phyloP scores from a whole-genome alignment of 345 rosid genomes.

The Bruguiera gymnorhiza region DNA sequence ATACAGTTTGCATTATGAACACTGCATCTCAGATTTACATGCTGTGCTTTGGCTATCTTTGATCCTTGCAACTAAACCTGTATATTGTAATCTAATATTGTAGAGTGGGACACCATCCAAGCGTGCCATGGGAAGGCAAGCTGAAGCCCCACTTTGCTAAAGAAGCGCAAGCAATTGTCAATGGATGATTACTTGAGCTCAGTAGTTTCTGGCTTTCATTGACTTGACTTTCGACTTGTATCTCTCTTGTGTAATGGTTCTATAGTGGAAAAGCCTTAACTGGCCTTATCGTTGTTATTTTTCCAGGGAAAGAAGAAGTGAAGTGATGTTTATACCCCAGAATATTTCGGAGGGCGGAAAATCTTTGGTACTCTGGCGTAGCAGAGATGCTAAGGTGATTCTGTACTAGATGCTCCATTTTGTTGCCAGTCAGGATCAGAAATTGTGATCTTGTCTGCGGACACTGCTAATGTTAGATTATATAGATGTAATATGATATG shows the following conservation, averaged over 20 bases:
- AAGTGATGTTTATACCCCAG: slow-evolving; percentile 25
- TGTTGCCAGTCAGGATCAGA: too few species aligned
- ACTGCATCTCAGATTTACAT: neutral
- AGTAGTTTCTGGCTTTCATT: slow-evolving; percentile 28
- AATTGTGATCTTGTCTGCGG: slow-evolving; percentile 1
- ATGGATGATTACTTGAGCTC: slow-evolving; percentile 75
- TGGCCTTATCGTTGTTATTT: neutral
- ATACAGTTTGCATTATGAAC: neutral
- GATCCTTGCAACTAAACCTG: neutral
- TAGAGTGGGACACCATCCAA: slow-evolving; percentile 75
- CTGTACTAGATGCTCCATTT: neutral
- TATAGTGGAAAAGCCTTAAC: too few species aligned
- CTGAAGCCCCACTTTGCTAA: slow-evolving; percentile 58
- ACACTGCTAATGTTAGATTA: neutral
- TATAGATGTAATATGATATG: neutral
- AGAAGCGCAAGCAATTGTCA: slow-evolving; percentile 78
- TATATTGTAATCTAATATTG: slow-evolving; percentile 1
- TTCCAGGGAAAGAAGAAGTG: slow-evolving; percentile 73
- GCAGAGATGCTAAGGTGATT: neutral
- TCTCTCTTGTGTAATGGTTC: neutral
- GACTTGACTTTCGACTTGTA: neutral
- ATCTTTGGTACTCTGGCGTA: neutral
- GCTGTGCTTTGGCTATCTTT: neutral
- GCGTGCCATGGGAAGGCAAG: slow-evolving; percentile 58
- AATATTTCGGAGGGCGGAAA: neutral